Base-by-base conservation (phyloP, 352 stramenopile species). In the Globisporangium yorkense region DNA sequence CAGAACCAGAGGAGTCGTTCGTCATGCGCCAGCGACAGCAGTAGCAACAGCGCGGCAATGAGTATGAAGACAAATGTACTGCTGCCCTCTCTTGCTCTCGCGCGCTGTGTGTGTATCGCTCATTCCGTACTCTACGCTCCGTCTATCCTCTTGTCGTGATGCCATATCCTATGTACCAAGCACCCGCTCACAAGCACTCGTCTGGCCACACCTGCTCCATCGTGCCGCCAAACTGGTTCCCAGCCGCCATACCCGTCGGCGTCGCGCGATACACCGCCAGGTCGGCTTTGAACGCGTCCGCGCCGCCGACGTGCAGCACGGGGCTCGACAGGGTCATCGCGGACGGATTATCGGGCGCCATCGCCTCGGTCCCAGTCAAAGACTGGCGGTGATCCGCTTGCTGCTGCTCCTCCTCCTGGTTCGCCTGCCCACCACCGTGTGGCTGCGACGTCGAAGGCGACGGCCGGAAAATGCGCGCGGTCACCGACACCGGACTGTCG, bases 401-500 rank as follows among this genome's bases (percentile, higher is more conserved):
- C 20, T 53, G 18, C 41, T 56, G 41, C 21, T 49, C 39, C 44
- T 62, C 70, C 27, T 80, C 62, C 8, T 73, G 61, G n/a, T 73
- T 57, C 52, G 68, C 59, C 39, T 59, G 51, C 29, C 24, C 24
- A 27, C 31, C 31, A 9, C 31, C 31, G 31, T 56, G 49, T 10
- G 43, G n/a, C 37, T 45, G 49, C 9, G 54, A 54, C 18, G 51
- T 35, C 2, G 54, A 33, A 29, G 69, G 64, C 47, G 68, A 63
- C 4, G 67, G 63, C 16, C 74, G 76, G 56, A 81, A 87, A 47
- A 87, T 82, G 13, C 69, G 71, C n/a, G 76, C 71, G 52, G 72
- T 73, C 24, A 87, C 76, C 8, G 76, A 87, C 57, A 87, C 76
- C 44, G 76, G 76, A 47, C 76, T 87, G 35, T 87, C 74, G 24